Evolutionary conservation across 192 early-diverging fungal genomes (phyloP), one percentile per base, ranked within the genome.

Genomic region (Jimgerdemannia lactiflua): DNA sequence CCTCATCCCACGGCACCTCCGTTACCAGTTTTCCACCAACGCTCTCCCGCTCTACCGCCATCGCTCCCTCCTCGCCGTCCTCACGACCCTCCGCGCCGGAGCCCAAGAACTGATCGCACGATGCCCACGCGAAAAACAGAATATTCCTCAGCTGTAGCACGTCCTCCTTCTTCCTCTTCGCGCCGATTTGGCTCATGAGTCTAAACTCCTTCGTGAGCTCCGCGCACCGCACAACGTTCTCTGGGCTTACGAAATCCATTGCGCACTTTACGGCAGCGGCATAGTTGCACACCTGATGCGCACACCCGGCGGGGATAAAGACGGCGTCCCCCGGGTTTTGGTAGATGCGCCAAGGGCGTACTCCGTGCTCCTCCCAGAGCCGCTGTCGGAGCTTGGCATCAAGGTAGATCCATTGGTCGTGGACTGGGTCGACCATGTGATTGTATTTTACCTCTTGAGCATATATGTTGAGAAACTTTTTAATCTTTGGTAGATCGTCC

Each of bases 291-390:
- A 94, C 93, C 79, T 94, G 93, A 43, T 93, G 91, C 1, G 91
- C 90, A 42, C 86, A 91, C 4, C 94, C 94, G 10, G 92, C 94
- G 0, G 94, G 92, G 2, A 95, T 85, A 83, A 91, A 94, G 3
- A 95, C 88, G 0, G 90, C 88, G 78, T 95, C 94, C 10, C 92
- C 92, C 1, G 88, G 84, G 63, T 87, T 85, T 79, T 95, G 92
- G 70, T 84, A 84, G 1, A 95, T 67, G 17, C 90, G 83, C 80
- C 87, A 92, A 43, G 83, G 78, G 4, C 71, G 67, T 11, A 88
- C 81, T 4, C 82, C 85, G 18, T 85, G 73, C 18, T 72, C 43
- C n/a, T 70, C 18, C 40, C 66, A 76, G 18, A 95, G 76, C n/a
- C 71, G 29, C 4, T 71, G 42, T 10, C 85, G 84, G 17, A 88